These are phyloP conservation scores for Daldinia concentrica DNA, from an alignment of 495 filamentous ascomycete species.

Conservation along the genomic window DNA sequence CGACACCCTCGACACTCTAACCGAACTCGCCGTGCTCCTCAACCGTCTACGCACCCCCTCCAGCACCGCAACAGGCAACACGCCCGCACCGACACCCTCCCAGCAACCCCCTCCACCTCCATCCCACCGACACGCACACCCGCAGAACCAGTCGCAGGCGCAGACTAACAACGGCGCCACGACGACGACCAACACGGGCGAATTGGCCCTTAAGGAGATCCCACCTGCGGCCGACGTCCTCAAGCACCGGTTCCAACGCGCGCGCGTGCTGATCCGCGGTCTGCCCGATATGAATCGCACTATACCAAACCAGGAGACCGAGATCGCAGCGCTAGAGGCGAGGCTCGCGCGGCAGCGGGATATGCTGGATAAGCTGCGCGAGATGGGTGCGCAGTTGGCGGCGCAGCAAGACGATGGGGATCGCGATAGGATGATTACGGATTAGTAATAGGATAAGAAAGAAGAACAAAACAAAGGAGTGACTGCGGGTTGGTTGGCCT, in stretches of 20 bases:
- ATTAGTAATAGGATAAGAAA: not conserved
- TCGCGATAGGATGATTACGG: slow-evolving; percentile 29
- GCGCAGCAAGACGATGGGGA: slow-evolving; percentile 43
- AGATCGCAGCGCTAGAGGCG: slow-evolving; percentile 80
- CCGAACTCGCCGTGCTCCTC: slow-evolving; percentile 80
- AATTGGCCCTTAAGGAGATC: slow-evolving; percentile 79
- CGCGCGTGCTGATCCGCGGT: slow-evolving; percentile 69
- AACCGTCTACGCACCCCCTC: slow-evolving; percentile 68
- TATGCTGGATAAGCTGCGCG: slow-evolving; percentile 57
- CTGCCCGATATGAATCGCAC: slow-evolving; percentile 79
- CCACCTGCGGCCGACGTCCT: slow-evolving; percentile 75
- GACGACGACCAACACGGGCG: slow-evolving; percentile 35
- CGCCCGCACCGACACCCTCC: slow-evolving; percentile 25
- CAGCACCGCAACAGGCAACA: slow-evolving; percentile 20
- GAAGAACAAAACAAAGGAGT: not conserved
- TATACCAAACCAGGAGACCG: slow-evolving; percentile 80
- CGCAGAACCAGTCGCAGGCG: slow-evolving; percentile 42
- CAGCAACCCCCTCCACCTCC: slow-evolving; percentile 28
- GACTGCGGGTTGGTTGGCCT: too few relatives aligned
- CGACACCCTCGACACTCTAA: slow-evolving; percentile 83
- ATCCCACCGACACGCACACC: slow-evolving; percentile 46
- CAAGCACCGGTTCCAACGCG: slow-evolving; percentile 82
- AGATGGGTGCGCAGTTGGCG: slow-evolving; percentile 53
- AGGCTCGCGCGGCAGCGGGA: slow-evolving; percentile 67
- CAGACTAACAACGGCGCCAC: slow-evolving; percentile 40